A percentile compares a stretch with the other conserved stretches of the same genome.
phyloP scores from a whole-genome alignment of 192 early-diverging fungal genomes.

The Funneliformis geosporum region DNA sequence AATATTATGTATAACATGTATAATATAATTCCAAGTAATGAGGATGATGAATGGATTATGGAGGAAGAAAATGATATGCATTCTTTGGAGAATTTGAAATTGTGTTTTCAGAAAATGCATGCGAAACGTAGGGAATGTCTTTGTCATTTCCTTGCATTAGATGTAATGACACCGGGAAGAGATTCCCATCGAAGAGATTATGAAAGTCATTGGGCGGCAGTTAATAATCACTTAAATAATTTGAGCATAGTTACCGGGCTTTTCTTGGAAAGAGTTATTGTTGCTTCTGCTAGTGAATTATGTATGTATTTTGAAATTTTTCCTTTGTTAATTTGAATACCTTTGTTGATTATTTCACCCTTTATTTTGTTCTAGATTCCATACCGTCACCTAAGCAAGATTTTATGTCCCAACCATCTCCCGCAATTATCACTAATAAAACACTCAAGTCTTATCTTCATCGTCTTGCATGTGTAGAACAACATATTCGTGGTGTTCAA shows the following conservation, averaged over 20 bases:
- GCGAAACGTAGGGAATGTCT: slow-evolving; percentile 57
- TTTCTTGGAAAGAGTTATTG: slow-evolving; percentile 44
- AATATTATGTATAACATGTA: slow-evolving; percentile 55
- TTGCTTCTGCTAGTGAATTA: slow-evolving; percentile 46
- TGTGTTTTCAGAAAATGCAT: slow-evolving; percentile 53
- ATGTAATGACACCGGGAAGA: slow-evolving; percentile 35
- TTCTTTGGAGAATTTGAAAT: slow-evolving; percentile 50
- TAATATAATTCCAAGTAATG: slow-evolving; percentile 39
- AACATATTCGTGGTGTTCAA: slow-evolving; percentile 56
- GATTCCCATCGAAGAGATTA: slow-evolving; percentile 39
- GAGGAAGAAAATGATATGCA: slow-evolving; percentile 32
- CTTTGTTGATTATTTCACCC: neutral
- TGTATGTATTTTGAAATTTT: slow-evolving; percentile 38
- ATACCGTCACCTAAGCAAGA: slow-evolving; percentile 31
- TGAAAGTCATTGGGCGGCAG: slow-evolving; percentile 46
- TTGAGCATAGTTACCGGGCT: slow-evolving; percentile 38
- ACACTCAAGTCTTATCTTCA: slow-evolving; percentile 46
- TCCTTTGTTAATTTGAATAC: neutral
- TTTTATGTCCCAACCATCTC: slow-evolving; percentile 43
- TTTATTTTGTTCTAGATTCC: neutral
- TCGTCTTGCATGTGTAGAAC: slow-evolving; percentile 49
- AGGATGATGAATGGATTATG: slow-evolving; percentile 28
- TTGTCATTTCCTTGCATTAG: slow-evolving; percentile 49
- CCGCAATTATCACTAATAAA: slow-evolving; percentile 37
- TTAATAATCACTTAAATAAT: slow-evolving; percentile 40